Evolutionary conservation across 495 filamentous ascomycete genomes (phyloP).

Genomic region (Penicillium flavigenum): DNA sequence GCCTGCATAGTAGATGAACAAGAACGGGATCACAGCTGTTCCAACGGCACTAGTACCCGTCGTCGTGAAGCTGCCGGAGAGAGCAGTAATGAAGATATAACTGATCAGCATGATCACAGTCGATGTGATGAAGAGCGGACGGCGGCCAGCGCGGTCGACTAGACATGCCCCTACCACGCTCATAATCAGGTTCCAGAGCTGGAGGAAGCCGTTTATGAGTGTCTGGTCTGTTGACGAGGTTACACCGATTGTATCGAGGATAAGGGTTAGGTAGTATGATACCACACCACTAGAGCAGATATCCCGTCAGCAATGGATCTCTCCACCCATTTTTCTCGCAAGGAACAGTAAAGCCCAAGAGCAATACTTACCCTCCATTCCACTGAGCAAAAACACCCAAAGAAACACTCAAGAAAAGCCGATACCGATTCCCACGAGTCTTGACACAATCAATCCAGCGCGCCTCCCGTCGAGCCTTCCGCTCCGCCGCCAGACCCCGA

Average conservation of each 20-base stretch:
- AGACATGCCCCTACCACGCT: constrained; percentile 46
- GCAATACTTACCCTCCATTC: constrained; percentile 7
- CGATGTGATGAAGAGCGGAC: constrained; percentile 51
- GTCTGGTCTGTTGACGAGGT: constrained; percentile 44
- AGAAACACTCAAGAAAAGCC: constrained; percentile 14
- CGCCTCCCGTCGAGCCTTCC: neutral
- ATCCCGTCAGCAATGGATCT: neutral
- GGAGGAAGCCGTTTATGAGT: constrained; percentile 15
- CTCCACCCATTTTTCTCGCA: neutral
- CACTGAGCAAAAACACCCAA: constrained; percentile 17
- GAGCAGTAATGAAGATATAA: constrained; percentile 54
- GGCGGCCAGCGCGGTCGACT: constrained; percentile 54
- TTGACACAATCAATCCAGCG: constrained; percentile 10
- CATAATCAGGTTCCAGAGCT: constrained; percentile 17
- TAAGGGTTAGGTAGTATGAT: constrained; percentile 54
- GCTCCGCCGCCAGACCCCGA: neutral
- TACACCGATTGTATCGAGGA: constrained; percentile 56
- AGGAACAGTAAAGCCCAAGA: neutral
- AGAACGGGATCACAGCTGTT: constrained; percentile 55
- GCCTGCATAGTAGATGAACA: constrained; percentile 54
- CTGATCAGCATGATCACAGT: constrained; percentile 54
- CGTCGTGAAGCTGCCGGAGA: constrained; percentile 49
- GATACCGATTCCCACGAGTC: constrained; percentile 16
- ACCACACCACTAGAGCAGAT: constrained; percentile 39
- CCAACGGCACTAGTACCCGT: constrained; percentile 40